Evolutionary conservation across 768 basidiomycete species (phyloP).

Genomic region (Pleurotus tuber-regium): DNA sequence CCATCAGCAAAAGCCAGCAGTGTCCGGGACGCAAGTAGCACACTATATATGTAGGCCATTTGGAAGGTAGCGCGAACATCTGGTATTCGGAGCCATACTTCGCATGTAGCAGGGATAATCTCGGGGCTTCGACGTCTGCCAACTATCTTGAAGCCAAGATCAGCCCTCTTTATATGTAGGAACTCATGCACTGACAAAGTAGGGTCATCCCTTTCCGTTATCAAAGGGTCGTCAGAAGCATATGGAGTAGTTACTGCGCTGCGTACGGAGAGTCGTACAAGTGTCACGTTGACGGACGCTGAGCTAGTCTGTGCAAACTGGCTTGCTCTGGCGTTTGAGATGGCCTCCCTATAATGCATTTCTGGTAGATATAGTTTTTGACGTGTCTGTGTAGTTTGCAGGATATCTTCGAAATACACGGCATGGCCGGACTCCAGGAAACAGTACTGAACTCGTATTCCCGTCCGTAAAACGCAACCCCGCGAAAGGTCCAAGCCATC

Average conservation of each 20-base stretch:
- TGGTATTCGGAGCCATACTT: constrained; percentile 49
- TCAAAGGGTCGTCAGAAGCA: constrained; percentile 63
- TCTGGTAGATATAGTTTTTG: constrained; percentile 52
- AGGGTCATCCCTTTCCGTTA: constrained; percentile 52
- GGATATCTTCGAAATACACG: constrained; percentile 32
- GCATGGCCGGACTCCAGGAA: constrained; percentile 40
- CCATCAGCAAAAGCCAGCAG: constrained; percentile 31
- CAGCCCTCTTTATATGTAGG: constrained; percentile 34
- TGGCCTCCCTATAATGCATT: constrained; percentile 46
- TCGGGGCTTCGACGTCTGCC: constrained; percentile 19
- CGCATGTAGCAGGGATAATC: constrained; percentile 37
- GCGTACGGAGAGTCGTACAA: constrained; percentile 52
- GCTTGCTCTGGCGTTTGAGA: constrained; percentile 37
- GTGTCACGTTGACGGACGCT: constrained; percentile 39
- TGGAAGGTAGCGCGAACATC: constrained; percentile 51
- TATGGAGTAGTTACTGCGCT: constrained; percentile 65
- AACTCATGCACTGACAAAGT: constrained; percentile 41
- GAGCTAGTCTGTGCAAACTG: constrained; percentile 31
- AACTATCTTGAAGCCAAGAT: constrained; percentile 25
- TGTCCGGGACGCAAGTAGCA: constrained; percentile 59
- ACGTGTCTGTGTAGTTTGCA: constrained; percentile 41
- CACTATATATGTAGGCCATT: constrained; percentile 67
- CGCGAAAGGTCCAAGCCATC: constrained; percentile 65
- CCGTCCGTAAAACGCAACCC: constrained; percentile 60
- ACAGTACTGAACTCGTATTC: constrained; percentile 55